Percentiles rank a stretch among this genome's conserved stretches.
Conservation (phyloP, 2,329 filamentous ascomycete genomes). For the Triangularia verruculosa region DNA sequence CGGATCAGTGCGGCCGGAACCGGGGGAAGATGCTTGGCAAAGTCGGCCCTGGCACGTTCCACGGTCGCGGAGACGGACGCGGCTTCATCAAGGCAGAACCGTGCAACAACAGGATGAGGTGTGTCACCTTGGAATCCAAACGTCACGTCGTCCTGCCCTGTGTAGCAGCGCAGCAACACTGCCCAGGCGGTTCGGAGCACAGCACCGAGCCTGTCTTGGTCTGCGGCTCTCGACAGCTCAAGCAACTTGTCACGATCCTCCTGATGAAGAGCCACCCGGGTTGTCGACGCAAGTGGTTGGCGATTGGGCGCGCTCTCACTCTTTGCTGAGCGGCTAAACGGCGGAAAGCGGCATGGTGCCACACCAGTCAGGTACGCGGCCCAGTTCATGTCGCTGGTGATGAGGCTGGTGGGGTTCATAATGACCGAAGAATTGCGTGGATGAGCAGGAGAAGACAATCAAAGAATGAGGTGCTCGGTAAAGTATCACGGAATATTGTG, state of each 20-base stretch:
- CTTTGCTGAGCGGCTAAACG: constrained; percentile 11
- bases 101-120: constrained; percentile 11
- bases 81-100: constrained; percentile 16
- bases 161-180: constrained; percentile 25
- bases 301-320: background rate
- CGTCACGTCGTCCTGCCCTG: constrained; percentile 24
- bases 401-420: background rate
- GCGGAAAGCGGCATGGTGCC: constrained; percentile 17
- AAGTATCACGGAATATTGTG: background rate
- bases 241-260: constrained; percentile 9
- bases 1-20: background rate
- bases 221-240: constrained; percentile 14
- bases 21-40: constrained; percentile 4
- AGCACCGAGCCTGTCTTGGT: constrained; percentile 14
- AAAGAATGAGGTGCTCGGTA: background rate
- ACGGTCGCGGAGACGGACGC: constrained; percentile 8
- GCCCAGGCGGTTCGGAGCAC: constrained; percentile 24
- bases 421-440: background rate
- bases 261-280: constrained; percentile 17
- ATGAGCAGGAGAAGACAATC: background rate
- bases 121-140: constrained; percentile 19
- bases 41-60: constrained; percentile 12
- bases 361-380: constrained; percentile 6
- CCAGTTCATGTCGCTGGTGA: constrained; percentile 7
- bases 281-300: constrained; percentile 13